Evolutionary conservation across 805 yeast genomes (phyloP).

Genomic region (Wickerhamomyces chaumierensis): DNA sequence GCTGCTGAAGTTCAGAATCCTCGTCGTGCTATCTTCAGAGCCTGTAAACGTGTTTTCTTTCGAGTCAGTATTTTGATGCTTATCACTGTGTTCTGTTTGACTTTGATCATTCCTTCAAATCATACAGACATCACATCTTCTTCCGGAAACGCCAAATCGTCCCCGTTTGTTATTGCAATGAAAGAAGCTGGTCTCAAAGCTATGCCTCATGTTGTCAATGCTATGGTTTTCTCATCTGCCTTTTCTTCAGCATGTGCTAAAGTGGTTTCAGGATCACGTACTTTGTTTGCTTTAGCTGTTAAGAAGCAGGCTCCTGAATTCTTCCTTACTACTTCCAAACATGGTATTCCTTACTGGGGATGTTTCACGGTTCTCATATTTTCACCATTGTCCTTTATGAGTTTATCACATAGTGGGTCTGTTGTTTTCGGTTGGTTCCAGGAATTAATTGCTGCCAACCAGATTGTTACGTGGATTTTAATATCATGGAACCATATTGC

Average conservation of each 20-base stretch:
- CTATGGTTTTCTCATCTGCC: slow-evolving; percentile 27
- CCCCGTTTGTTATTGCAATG: slow-evolving; percentile 30
- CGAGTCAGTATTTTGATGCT: slow-evolving; percentile 21
- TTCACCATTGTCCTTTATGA: slow-evolving; percentile 25
- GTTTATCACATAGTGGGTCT: slow-evolving; percentile 15
- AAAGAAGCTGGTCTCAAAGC: slow-evolving; percentile 34
- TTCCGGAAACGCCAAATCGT: slow-evolving; percentile 21
- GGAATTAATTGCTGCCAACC: slow-evolving; percentile 19
- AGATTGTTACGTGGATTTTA: slow-evolving; percentile 21
- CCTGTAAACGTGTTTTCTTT: slow-evolving; percentile 29
- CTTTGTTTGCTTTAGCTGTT: slow-evolving; percentile 24
- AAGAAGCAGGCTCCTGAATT: slow-evolving; percentile 26
- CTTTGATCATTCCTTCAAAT: slow-evolving; percentile 22
- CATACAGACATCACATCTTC: slow-evolving; percentile 18
- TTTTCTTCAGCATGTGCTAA: slow-evolving; percentile 24
- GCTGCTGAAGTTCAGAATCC: slow-evolving; percentile 46
- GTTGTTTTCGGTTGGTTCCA: slow-evolving; percentile 26
- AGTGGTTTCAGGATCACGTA: slow-evolving; percentile 20
- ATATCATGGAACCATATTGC: slow-evolving; percentile 22
- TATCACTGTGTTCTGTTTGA: slow-evolving; percentile 19
- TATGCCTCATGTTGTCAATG: slow-evolving; percentile 25
- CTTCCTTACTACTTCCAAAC: slow-evolving; percentile 20
- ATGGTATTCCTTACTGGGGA: slow-evolving; percentile 22
- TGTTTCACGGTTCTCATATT: slow-evolving; percentile 19
- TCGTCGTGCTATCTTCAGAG: slow-evolving; percentile 45